Base-by-base conservation (phyloP, 2,329 filamentous ascomycete genomes). In the Exophiala xenobiotica region DNA sequence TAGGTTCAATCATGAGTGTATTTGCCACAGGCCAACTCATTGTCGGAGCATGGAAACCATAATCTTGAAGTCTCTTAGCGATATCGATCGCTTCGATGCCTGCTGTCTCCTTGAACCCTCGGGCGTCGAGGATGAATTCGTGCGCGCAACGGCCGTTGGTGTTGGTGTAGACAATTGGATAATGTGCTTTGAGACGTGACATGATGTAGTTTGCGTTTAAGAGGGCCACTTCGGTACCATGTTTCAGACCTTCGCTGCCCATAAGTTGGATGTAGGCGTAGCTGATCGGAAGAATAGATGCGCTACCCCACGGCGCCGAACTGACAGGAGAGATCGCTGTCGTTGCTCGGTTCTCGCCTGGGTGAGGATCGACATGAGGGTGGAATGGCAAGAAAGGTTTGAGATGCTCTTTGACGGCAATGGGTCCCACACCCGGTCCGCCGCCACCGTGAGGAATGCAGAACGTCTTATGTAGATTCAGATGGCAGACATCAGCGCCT, bases 381-480 rank as follows among this genome's bases (percentile, higher is more conserved):
- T 88, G 86, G 14, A 80, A 82, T 3, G 91, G 90, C 11, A 96
- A 78, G 77, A 85, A 90, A 4, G 83, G 82, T 5, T 80, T 73
- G 43, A 97, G 82, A 64, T 95, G 88, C 54, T 83, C 74, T 68
- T 91, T 93, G 49, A 96, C 92, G 66, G 90, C 91, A 61, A 97
- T 95, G 46, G 92, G 92, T 2, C 92, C 92, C 29, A 96, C 89
- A 64, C 92, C 92, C 7, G 92, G 92, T 12, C 92, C 92, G 59
- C 92, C 92, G 58, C 92, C 92, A 49, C 92, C 92, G 71, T 97
- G 92, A 40, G 92, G 92, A 64, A 97, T 97, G 69, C 92, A 97
- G 78, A 97, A 97, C 2, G 92, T 97, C 81, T 97, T 97, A 82
- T 97, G 92, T 35, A 97, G 80, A 72, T 97, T 97, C 54, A 97